Evolutionary conservation across 306 rosid genomes (phyloP).

Genomic region (Vigna nakashimae): DNA sequence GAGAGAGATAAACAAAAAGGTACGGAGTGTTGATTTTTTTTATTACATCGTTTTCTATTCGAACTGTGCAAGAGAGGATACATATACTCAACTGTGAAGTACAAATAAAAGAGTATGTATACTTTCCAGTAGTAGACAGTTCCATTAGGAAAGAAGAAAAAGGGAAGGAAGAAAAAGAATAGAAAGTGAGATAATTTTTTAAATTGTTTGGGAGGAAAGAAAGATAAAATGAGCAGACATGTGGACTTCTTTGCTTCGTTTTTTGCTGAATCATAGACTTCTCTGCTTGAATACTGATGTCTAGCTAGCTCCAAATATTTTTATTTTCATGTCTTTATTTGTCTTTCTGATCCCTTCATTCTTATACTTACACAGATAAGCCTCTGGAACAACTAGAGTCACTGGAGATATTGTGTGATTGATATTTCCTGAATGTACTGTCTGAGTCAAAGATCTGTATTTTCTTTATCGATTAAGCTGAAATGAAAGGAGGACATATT

Average conservation of each 20-base stretch:
- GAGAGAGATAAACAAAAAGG: background rate
- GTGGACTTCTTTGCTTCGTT: background rate
- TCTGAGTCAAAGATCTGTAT: slow-evolving; percentile 36
- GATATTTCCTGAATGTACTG: slow-evolving; percentile 30
- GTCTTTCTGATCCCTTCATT: slow-evolving; percentile 28
- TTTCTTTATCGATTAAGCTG: slow-evolving; percentile 24
- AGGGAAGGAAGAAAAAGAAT: background rate
- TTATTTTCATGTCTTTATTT: slow-evolving; percentile 31
- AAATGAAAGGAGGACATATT: slow-evolving; percentile 72
- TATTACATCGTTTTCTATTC: background rate
- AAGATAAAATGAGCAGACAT: background rate
- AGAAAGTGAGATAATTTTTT: background rate
- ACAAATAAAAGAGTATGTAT: background rate
- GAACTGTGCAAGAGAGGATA: background rate
- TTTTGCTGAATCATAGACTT: background rate
- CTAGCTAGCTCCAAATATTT: background rate
- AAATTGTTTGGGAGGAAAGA: background rate
- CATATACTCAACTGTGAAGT: background rate
- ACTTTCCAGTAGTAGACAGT: background rate
- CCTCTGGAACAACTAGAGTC: slow-evolving; percentile 30
- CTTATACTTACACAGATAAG: slow-evolving; percentile 40
- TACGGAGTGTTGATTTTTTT: background rate
- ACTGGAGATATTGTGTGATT: slow-evolving; percentile 23
- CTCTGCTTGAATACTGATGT: background rate
- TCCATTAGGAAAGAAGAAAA: background rate